Evolutionary conservation across 257 asterid genomes (phyloP).

Genomic region (Solanum sejunctum): DNA sequence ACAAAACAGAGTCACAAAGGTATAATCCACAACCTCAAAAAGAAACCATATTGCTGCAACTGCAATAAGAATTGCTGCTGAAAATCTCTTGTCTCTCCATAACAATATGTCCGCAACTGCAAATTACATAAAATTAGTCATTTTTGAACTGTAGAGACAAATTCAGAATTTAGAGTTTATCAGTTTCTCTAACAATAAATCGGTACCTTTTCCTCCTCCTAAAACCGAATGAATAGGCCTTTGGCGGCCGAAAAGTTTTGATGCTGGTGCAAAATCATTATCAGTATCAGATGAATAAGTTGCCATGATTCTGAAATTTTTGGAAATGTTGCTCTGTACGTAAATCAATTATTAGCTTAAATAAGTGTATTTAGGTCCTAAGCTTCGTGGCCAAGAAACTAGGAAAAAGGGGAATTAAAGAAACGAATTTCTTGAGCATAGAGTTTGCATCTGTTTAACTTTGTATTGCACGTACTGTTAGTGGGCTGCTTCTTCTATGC

Average conservation of each 20-base stretch:
- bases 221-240: constrained; percentile 35
- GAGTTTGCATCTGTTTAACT: not conserved
- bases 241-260: constrained; percentile 32
- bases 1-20: constrained; percentile 32
- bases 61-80: constrained; percentile 35
- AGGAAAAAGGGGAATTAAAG: constrained; percentile 5
- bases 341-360: not conserved
- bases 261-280: not conserved
- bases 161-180: not conserved
- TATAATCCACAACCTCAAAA: constrained; percentile 44
- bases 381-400: constrained; percentile 22
- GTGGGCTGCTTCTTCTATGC: not conserved
- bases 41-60: constrained; percentile 42
- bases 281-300: constrained; percentile 9
- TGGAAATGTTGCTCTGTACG: not conserved
- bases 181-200: not conserved
- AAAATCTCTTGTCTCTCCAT: constrained; percentile 39
- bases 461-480: not conserved
- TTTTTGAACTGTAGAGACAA: not conserved
- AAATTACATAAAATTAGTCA: not conserved
- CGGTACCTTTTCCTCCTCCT: constrained; percentile 49
- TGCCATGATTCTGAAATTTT: not conserved
- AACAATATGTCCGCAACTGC: constrained; percentile 48
- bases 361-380: constrained; percentile 9
- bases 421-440: constrained; percentile 31